A percentile compares a stretch with the other conserved stretches of the same genome.
Conservation (phyloP, 352 stramenopile genomes). For the Peronospora farinosa region DNA sequence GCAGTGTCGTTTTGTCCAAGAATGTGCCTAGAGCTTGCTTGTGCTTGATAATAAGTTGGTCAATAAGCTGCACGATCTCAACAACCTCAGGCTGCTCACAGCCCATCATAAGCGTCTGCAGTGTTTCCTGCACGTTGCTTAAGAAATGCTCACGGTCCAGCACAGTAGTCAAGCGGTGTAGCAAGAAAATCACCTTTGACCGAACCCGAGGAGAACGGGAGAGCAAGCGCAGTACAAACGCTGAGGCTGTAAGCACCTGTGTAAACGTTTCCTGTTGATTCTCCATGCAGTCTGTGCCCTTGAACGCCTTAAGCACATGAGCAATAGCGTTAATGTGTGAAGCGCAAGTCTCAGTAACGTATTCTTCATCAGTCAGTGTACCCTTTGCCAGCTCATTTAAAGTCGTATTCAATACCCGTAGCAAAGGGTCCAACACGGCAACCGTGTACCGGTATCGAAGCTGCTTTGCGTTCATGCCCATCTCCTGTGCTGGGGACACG, state of each 20-base stretch:
- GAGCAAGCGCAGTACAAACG: slow-evolving; percentile 53
- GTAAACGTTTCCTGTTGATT: slow-evolving; percentile 75
- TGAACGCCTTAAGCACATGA: slow-evolving; percentile 80
- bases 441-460: slow-evolving; percentile 63
- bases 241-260: slow-evolving; percentile 55
- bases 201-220: slow-evolving; percentile 45
- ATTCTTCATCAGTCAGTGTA: slow-evolving; percentile 33
- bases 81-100: slow-evolving; percentile 61
- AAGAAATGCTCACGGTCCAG: slow-evolving; percentile 69
- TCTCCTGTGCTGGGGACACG: slow-evolving; percentile 18
- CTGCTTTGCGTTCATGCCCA: slow-evolving; percentile 51
- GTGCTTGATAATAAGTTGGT: slow-evolving; percentile 85
- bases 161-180: slow-evolving; percentile 71
- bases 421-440: slow-evolving; percentile 60
- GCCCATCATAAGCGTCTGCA: slow-evolving; percentile 58
- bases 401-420: slow-evolving; percentile 56
- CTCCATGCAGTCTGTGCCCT: slow-evolving; percentile 59
- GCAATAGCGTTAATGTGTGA: slow-evolving; percentile 71
- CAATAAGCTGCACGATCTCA: slow-evolving; percentile 76
- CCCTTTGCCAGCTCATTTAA: slow-evolving; percentile 34
- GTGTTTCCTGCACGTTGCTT: slow-evolving; percentile 46
- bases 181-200: slow-evolving; percentile 75
- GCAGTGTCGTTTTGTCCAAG: slow-evolving; percentile 55
- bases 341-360: slow-evolving; percentile 44
- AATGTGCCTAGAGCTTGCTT: slow-evolving; percentile 62